Evolutionary conservation across 2,329 filamentous ascomycete species (phyloP).

Genomic region (Amesomyces nigricolor): DNA sequence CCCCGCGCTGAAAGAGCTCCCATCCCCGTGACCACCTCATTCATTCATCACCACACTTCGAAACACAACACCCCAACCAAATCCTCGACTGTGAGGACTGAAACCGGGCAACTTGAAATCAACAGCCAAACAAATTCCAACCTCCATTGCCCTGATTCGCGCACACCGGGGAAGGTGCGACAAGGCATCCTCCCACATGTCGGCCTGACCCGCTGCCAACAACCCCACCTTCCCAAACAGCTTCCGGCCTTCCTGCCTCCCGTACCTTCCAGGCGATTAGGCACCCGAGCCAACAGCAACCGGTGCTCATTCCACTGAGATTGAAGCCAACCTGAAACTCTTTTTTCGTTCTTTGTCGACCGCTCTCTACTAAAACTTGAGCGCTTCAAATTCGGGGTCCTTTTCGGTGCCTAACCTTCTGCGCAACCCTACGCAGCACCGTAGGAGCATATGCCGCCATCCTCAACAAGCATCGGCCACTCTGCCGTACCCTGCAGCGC

Average conservation of each 20-base stretch:
- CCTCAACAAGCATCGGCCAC: neutral
- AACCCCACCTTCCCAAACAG: slow-evolving; percentile 18
- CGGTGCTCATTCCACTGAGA: neutral
- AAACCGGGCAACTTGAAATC: neutral
- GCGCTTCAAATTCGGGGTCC: no score
- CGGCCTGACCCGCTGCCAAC: neutral
- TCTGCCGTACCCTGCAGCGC: no score
- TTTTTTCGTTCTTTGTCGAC: neutral
- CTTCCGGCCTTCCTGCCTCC: neutral
- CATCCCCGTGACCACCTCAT: slow-evolving; percentile 1
- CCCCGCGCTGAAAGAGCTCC: slow-evolving; percentile 4
- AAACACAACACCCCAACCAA: neutral
- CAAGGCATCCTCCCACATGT: neutral
- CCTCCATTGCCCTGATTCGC: no score
- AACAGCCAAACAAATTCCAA: no score
- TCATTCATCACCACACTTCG: neutral
- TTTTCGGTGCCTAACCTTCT: neutral
- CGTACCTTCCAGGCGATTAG: neutral
- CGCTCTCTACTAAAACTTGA: no score
- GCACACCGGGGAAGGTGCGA: neutral
- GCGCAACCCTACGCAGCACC: no score
- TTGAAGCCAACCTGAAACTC: neutral
- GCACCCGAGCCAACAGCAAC: neutral
- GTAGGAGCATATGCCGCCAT: neutral
- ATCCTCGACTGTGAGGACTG: neutral